Conservation (phyloP, 208 protist genomes). For the Trypanosoma brucei region DNA sequence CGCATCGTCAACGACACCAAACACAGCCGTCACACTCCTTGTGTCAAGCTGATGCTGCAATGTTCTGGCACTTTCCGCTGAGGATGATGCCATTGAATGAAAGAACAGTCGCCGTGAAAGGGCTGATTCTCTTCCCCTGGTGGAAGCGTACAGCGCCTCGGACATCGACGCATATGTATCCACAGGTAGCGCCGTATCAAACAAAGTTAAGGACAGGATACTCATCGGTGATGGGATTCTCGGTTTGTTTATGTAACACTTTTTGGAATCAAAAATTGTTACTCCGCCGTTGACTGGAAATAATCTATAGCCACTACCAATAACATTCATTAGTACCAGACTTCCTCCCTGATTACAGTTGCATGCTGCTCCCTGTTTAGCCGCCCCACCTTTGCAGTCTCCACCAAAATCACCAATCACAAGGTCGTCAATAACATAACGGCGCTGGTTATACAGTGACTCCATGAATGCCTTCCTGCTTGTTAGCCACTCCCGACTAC, state of each 20-base stretch:
- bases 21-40: background rate
- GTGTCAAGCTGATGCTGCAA: background rate
- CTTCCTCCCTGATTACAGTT: constrained; percentile 25
- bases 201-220: background rate
- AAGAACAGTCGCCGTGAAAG: background rate
- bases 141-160: background rate
- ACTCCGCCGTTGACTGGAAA: background rate
- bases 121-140: background rate
- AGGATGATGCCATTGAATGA: background rate
- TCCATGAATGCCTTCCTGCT: constrained; percentile 8
- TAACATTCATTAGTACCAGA: constrained; percentile 14
- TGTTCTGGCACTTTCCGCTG: background rate
- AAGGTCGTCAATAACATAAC: constrained; percentile 21
- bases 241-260: background rate
- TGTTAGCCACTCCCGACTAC: constrained; percentile 7
- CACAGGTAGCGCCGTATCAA: background rate
- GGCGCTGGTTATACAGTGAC: constrained; percentile 22
- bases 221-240: background rate
- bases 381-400: background rate
- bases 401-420: constrained; percentile 27
- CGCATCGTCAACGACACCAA: background rate
- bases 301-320: constrained; percentile 5
- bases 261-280: background rate
- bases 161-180: background rate
- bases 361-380: constrained; percentile 9